phyloP scores from a whole-genome alignment of 148 eudicot genomes.

The Spergularia bocconei region DNA sequence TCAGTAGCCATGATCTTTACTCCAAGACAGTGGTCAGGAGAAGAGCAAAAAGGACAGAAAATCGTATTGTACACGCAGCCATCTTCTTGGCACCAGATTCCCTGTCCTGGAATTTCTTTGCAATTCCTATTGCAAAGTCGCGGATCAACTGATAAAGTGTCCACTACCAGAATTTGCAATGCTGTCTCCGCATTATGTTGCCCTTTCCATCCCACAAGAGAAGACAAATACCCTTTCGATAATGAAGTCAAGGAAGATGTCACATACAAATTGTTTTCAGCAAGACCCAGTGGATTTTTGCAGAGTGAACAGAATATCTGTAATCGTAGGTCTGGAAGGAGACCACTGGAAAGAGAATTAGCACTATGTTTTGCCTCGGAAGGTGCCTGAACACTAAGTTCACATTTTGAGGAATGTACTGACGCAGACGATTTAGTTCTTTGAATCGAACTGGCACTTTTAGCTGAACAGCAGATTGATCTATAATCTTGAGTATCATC shows the following conservation, averaged over 20 bases:
- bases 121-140: slow-evolving; percentile 34
- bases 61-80: slow-evolving; percentile 73
- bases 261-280: slow-evolving; percentile 47
- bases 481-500: slow-evolving; percentile 25
- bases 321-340: slow-evolving; percentile 34
- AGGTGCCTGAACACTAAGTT: slow-evolving; percentile 23
- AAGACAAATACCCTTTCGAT: slow-evolving; percentile 51
- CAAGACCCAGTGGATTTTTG: slow-evolving; percentile 58
- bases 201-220: slow-evolving; percentile 34
- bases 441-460: slow-evolving; percentile 23
- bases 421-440: slow-evolving; percentile 22
- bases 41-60: slow-evolving; percentile 65
- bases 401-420: slow-evolving; percentile 25
- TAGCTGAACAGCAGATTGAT: slow-evolving; percentile 24
- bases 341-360: slow-evolving; percentile 25
- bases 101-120: slow-evolving; percentile 49
- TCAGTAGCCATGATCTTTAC: slow-evolving; percentile 76
- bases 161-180: slow-evolving; percentile 46
- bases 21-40: slow-evolving; percentile 58
- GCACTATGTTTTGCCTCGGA: slow-evolving; percentile 19
- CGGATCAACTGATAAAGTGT: slow-evolving; percentile 49
- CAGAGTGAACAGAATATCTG: slow-evolving; percentile 65
- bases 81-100: slow-evolving; percentile 83
- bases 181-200: slow-evolving; percentile 24
- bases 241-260: slow-evolving; percentile 41